Conservation (phyloP, 2,329 filamentous ascomycete species). For the Paraphaeosphaeria minitans region DNA sequence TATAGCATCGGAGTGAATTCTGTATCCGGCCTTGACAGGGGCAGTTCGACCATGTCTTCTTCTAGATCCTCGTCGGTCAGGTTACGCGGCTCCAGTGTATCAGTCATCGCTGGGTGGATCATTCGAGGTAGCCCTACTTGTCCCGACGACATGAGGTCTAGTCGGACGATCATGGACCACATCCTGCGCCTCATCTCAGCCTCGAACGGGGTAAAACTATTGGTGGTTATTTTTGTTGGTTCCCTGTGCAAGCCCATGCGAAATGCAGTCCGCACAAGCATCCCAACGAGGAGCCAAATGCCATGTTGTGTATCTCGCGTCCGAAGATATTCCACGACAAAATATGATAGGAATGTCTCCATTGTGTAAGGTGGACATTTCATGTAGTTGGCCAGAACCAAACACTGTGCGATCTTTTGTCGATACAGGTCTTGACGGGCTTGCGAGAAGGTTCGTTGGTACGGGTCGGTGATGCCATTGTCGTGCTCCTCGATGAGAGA, state of each 20-base stretch:
- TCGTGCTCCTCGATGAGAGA: constrained; percentile 20
- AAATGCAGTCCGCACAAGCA: constrained; percentile 40
- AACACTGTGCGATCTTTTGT: constrained; percentile 38
- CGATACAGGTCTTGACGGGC: constrained; percentile 38
- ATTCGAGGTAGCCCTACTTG: constrained; percentile 49
- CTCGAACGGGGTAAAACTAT: constrained; percentile 57
- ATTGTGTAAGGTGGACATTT: constrained; percentile 44
- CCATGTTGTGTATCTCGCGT: constrained; percentile 37
- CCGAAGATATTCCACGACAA: constrained; percentile 35
- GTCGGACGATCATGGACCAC: constrained; percentile 59
- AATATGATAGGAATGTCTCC: constrained; percentile 39
- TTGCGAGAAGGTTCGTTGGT: constrained; percentile 19
- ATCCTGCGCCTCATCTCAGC: constrained; percentile 65
- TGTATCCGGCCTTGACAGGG: constrained; percentile 33
- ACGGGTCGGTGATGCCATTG: constrained; percentile 11
- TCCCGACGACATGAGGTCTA: constrained; percentile 47
- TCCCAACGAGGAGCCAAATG: constrained; percentile 35
- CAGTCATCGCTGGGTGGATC: constrained; percentile 45
- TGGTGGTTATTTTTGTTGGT: constrained; percentile 37
- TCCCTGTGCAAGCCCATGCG: constrained; percentile 54
- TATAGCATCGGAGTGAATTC: constrained; percentile 36
- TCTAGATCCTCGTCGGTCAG: constrained; percentile 49
- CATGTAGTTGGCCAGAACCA: constrained; percentile 41
- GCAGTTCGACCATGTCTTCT: constrained; percentile 41
- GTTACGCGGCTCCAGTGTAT: constrained; percentile 49